Percentiles rank a stretch among this genome's conserved stretches.
phyloP scores from a whole-genome alignment of 768 basidiomycete species.

The Hygrocybe coccinea region DNA sequence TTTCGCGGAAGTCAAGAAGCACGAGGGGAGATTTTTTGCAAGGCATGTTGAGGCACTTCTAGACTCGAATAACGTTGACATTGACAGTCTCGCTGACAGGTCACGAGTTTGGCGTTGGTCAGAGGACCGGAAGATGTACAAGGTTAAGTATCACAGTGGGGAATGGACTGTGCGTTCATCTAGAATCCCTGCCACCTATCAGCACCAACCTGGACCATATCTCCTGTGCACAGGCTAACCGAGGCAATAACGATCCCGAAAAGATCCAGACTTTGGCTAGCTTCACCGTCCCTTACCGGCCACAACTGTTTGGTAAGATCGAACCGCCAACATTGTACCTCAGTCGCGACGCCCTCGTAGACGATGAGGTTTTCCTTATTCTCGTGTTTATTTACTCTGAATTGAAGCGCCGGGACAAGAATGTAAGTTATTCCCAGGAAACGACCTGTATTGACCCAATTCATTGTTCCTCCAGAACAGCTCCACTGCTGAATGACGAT shows the following conservation, averaged over 20 bases:
- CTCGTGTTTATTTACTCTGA: slow-evolving; percentile 35
- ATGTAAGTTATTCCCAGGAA: slow-evolving; percentile 25
- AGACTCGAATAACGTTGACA: neutral
- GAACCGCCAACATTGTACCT: slow-evolving; percentile 39
- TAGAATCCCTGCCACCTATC: neutral
- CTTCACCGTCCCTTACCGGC: slow-evolving; percentile 44
- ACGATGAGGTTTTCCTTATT: slow-evolving; percentile 38
- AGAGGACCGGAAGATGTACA: slow-evolving; percentile 41
- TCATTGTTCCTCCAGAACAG: too few species aligned
- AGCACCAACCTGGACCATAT: slow-evolving; percentile 9
- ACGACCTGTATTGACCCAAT: too few species aligned
- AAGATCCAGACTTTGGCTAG: slow-evolving; percentile 10
- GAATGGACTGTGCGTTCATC: slow-evolving; percentile 42
- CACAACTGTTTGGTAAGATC: slow-evolving; percentile 43
- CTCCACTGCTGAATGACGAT: too few species aligned
- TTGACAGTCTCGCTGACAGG: slow-evolving; percentile 22
- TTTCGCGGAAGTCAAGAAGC: slow-evolving; percentile 38
- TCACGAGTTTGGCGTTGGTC: slow-evolving; percentile 44
- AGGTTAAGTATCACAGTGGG: slow-evolving; percentile 38
- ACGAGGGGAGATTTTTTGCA: slow-evolving; percentile 35
- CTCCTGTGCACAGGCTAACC: slow-evolving; percentile 15
- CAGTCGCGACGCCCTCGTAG: slow-evolving; percentile 36
- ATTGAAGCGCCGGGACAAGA: slow-evolving; percentile 32
- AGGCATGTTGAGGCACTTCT: slow-evolving; percentile 1
- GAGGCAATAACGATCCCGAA: slow-evolving; percentile 31